These are phyloP conservation scores for Magnusiomyces fungicola DNA, from an alignment of 1,139 yeast genomes.

Conservation along the genomic window DNA sequence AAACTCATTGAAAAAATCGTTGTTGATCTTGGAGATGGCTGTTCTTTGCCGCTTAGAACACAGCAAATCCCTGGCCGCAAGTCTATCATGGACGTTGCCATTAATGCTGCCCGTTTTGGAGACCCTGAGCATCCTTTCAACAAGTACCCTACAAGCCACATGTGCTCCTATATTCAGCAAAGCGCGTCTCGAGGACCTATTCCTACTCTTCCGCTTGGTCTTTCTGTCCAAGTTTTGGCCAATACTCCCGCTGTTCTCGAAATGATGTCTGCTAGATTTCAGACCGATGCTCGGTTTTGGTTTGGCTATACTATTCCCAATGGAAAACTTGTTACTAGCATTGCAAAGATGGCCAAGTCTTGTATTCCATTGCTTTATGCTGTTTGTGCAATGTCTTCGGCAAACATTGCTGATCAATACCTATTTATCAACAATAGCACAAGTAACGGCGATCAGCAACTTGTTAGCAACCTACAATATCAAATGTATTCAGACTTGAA, in stretches of 20 bases:
- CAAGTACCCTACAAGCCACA: neutral
- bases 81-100: neutral
- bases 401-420: neutral
- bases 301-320: neutral
- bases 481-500: neutral
- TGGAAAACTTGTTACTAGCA: neutral
- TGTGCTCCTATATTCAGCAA: too few species aligned
- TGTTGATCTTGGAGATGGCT: neutral
- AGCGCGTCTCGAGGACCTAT: too few species aligned
- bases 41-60: neutral
- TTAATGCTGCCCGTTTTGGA: neutral
- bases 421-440: neutral
- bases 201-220: too few species aligned
- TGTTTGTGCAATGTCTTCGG: neutral
- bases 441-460: neutral
- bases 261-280: neutral
- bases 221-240: too few species aligned
- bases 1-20: too few species aligned
- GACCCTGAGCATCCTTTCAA: slow-evolving; percentile 1
- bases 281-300: neutral
- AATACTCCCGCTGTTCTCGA: too few species aligned
- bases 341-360: neutral
- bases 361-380: neutral
- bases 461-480: neutral
- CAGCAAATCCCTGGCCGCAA: neutral